A percentile compares a stretch with the other conserved stretches of the same genome.
phyloP scores from a whole-genome alignment of 2,329 filamentous ascomycete genomes.

The Raffaelea deltoideospora region DNA sequence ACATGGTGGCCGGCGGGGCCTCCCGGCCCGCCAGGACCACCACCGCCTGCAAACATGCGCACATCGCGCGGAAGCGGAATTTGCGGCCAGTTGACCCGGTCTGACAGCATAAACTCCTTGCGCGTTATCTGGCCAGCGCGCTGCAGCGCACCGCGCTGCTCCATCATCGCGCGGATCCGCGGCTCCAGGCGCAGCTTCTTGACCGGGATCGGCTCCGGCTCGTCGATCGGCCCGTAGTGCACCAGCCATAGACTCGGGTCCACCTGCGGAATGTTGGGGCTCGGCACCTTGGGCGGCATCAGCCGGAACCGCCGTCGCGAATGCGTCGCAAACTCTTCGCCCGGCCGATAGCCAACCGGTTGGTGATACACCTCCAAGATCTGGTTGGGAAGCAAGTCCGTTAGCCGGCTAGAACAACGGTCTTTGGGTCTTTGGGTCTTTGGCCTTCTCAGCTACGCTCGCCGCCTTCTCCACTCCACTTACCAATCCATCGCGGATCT shows the following conservation, averaged over 20 bases:
- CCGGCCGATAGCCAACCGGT: slow-evolving; percentile 58
- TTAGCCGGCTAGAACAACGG: too few relatives aligned
- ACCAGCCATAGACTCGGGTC: slow-evolving; percentile 82
- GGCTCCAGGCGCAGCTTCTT: slow-evolving; percentile 49
- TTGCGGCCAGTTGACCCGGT: slow-evolving; percentile 78
- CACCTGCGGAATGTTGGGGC: slow-evolving; percentile 49
- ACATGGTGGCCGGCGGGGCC: slow-evolving; percentile 23
- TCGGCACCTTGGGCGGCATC: slow-evolving; percentile 52
- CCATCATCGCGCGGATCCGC: slow-evolving; percentile 44
- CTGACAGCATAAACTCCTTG: slow-evolving; percentile 89
- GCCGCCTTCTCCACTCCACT: slow-evolving; percentile 8
- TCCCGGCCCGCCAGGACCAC: too few relatives aligned
- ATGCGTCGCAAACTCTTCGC: slow-evolving; percentile 62
- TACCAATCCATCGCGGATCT: slow-evolving; percentile 48
- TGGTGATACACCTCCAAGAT: slow-evolving; percentile 81
- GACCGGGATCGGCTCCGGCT: slow-evolving; percentile 56
- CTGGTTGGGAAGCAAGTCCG: too few relatives aligned
- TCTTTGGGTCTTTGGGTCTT: too few relatives aligned
- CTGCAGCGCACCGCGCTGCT: slow-evolving; percentile 49
- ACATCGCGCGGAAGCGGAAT: slow-evolving; percentile 52
- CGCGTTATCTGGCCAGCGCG: slow-evolving; percentile 67
- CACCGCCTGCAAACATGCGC: slow-evolving; percentile 31
- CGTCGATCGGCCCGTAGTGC: slow-evolving; percentile 70
- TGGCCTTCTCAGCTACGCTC: not conserved
- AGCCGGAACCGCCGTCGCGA: slow-evolving; percentile 78